Evolutionary conservation across 2,329 filamentous ascomycete genomes (phyloP).

Genomic region (Sporothrix phasma): DNA sequence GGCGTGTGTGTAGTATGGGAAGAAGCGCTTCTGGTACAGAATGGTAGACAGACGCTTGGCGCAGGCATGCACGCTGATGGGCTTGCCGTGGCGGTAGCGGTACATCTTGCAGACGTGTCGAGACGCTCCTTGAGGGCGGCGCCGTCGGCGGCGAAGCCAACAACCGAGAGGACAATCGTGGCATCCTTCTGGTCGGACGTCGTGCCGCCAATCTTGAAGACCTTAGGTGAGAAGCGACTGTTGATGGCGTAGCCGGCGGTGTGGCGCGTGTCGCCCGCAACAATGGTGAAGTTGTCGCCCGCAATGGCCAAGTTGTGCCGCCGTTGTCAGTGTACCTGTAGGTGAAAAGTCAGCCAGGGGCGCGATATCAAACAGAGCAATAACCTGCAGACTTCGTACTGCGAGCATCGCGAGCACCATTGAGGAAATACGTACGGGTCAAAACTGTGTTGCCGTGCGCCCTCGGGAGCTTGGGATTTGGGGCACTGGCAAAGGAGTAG

Average conservation of each 20-base stretch:
- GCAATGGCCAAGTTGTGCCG: conserved; percentile 91
- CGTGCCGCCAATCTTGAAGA: conserved; percentile 93
- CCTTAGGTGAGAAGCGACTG: conserved; percentile 86
- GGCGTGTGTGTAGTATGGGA: conserved; percentile 94
- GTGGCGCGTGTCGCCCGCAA: conserved; percentile 93
- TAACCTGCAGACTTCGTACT: not conserved
- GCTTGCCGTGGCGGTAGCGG: conserved; percentile 94
- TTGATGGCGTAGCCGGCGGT: conserved; percentile 99
- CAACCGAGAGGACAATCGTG: conserved; percentile 82
- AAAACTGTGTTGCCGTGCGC: conserved; percentile 65
- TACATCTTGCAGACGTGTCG: conserved; percentile 98
- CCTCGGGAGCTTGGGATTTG: conserved; percentile 42
- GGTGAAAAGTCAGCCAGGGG: not conserved
- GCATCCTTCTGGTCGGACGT: conserved; percentile 76
- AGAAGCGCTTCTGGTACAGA: conserved; percentile 95
- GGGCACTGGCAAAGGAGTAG: conserved; percentile 58
- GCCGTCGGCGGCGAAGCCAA: conserved; percentile 92
- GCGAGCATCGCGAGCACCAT: not conserved
- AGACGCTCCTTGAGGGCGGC: conserved; percentile 88
- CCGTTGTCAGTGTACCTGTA: conserved; percentile 92
- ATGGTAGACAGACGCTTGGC: conserved; percentile 92
- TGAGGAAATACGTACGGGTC: conserved; percentile 61
- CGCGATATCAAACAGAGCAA: not conserved
- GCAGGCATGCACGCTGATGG: conserved; percentile 88
- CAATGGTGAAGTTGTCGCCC: conserved; percentile 87